Conservation (phyloP, 2,329 filamentous ascomycete species). For the Fusarium sp. region DNA sequence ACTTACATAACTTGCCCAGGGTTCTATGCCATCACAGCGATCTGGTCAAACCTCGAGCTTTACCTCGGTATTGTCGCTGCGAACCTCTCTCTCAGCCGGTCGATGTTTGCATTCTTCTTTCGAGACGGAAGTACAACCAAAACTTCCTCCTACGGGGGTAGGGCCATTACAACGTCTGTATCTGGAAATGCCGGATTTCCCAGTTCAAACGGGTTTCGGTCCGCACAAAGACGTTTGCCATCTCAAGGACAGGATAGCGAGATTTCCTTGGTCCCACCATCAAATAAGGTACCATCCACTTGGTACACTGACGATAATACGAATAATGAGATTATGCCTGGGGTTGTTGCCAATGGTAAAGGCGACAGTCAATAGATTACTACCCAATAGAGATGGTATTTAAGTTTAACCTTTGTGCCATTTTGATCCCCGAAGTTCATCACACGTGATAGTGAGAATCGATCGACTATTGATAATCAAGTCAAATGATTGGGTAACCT, state of each 20-base stretch:
- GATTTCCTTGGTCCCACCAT: conserved; percentile 34
- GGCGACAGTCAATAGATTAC: too few relatives aligned
- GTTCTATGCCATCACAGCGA: conserved; percentile 53
- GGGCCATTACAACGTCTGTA: conserved; percentile 18
- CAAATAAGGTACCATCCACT: conserved; percentile 19
- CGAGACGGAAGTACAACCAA: conserved; percentile 4
- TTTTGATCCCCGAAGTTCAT: too few relatives aligned
- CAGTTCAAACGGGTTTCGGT: conserved; percentile 12
- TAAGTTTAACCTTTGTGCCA: too few relatives aligned
- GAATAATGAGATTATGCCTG: too few relatives aligned
- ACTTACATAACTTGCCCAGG: conserved; percentile 26
- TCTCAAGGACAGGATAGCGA: conserved; percentile 37
- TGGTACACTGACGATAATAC: conserved; percentile 8
- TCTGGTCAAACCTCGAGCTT: conserved; percentile 57
- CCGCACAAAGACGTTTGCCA: conserved; percentile 11
- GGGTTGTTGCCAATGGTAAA: too few relatives aligned
- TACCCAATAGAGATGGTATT: too few relatives aligned
- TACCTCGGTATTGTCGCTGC: conserved; percentile 56
- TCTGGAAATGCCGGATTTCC: conserved; percentile 30
- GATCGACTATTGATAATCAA: too few relatives aligned
- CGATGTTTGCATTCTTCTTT: conserved; percentile 40
- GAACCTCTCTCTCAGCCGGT: conserved; percentile 47
- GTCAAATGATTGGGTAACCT: too few relatives aligned
- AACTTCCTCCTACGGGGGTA: conserved; percentile 15
- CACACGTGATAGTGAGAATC: too few relatives aligned